Percentiles rank a stretch among this genome's conserved stretches.
These are phyloP conservation scores for Candida nemodendra DNA, from an alignment of 805 yeast genomes.

Conservation along the genomic window DNA sequence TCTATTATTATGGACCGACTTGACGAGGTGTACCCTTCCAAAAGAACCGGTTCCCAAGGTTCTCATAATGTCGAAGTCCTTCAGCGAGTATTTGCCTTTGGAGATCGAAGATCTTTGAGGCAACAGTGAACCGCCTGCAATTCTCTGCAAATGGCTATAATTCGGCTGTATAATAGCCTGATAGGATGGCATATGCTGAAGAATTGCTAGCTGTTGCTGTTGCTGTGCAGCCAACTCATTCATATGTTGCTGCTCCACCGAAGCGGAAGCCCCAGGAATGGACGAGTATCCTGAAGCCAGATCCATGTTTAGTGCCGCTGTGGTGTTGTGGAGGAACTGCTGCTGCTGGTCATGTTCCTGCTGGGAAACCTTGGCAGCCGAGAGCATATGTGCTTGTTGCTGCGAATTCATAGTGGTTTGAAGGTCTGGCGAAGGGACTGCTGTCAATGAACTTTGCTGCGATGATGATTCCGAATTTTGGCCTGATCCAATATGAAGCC, in stretches of 20 bases:
- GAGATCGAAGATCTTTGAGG: slow-evolving; percentile 38
- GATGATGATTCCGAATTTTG: slow-evolving; percentile 13
- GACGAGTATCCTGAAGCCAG: slow-evolving; percentile 9
- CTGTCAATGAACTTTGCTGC: not conserved
- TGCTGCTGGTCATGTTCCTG: slow-evolving; percentile 16
- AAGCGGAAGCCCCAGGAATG: not conserved
- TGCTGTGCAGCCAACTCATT: slow-evolving; percentile 28
- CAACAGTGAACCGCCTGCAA: slow-evolving; percentile 28
- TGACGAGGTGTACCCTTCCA: slow-evolving; percentile 58
- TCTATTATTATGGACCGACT: slow-evolving; percentile 58
- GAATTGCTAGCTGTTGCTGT: slow-evolving; percentile 28
- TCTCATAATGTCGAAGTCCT: slow-evolving; percentile 55
- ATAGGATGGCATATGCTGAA: slow-evolving; percentile 35
- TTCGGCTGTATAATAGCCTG: slow-evolving; percentile 37
- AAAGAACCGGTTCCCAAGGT: slow-evolving; percentile 63
- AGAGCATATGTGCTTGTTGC: slow-evolving; percentile 2
- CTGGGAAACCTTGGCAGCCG: slow-evolving; percentile 2
- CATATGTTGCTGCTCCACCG: slow-evolving; percentile 7
- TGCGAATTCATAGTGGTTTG: not conserved
- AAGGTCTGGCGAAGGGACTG: not conserved
- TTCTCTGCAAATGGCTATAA: slow-evolving; percentile 27
- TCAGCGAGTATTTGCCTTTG: slow-evolving; percentile 54
- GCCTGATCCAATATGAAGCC: slow-evolving; percentile 25
- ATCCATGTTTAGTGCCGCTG: slow-evolving; percentile 15
- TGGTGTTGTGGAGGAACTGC: slow-evolving; percentile 23